phyloP scores from a whole-genome alignment of 202 grass and related monocot species.

The Brachypodium distachyon region DNA sequence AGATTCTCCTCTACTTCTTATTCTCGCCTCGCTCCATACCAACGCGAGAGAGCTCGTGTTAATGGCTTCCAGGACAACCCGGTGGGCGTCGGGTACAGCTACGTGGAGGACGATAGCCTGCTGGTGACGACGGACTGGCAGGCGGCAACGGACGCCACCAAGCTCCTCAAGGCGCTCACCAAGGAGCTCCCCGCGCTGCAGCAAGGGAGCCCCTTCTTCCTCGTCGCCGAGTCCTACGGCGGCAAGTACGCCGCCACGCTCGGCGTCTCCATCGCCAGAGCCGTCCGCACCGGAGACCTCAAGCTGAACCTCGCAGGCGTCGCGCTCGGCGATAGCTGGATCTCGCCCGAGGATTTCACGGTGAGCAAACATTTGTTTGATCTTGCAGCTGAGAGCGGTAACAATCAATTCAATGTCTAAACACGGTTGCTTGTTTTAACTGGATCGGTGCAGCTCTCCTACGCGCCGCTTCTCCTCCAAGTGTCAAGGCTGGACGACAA shows the following conservation, averaged over 20 bases:
- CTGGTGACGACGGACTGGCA: constrained; percentile 50
- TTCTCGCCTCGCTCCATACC: no score
- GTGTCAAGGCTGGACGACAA: constrained; percentile 64
- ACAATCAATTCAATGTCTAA: no score
- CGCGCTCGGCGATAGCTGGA: constrained; percentile 55
- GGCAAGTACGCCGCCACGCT: constrained; percentile 55
- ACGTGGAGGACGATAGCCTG: constrained; percentile 28
- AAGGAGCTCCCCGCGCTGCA: neutral
- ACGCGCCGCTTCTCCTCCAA: constrained; percentile 45
- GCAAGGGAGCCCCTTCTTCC: constrained; percentile 46
- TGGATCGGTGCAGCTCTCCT: constrained; percentile 39
- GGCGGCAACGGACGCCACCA: constrained; percentile 36
- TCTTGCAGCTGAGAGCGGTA: no score
- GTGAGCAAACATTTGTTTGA: constrained; percentile 8
- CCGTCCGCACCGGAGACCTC: constrained; percentile 29
- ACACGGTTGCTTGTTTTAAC: no score
- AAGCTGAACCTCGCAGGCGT: constrained; percentile 56
- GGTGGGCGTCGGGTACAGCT: no score
- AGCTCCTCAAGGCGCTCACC: constrained; percentile 41
- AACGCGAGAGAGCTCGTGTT: neutral
- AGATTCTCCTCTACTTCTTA: no score
- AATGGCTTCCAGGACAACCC: constrained; percentile 59
- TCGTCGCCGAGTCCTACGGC: constrained; percentile 58
- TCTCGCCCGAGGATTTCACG: constrained; percentile 57
- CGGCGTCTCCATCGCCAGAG: constrained; percentile 29